phyloP scores from a whole-genome alignment of 108 stramenopile genomes.

The Fistulifera pelliculosa region DNA sequence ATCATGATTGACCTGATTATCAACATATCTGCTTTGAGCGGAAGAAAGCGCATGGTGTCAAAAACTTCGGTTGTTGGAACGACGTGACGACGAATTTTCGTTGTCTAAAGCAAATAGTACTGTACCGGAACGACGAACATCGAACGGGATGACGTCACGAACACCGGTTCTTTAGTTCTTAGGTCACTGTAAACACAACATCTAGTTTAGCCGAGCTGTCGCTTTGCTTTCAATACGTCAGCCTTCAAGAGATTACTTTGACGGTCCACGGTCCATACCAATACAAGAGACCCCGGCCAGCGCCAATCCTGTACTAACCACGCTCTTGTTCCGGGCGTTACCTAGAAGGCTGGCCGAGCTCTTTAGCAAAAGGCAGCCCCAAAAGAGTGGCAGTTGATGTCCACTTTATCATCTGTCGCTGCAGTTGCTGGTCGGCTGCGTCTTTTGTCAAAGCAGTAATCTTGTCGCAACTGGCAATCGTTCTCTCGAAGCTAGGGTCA shows the following conservation, averaged over 20 bases:
- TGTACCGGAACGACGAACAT: too few relatives aligned
- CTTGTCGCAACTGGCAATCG: conserved; percentile 58
- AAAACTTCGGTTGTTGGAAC: too few relatives aligned
- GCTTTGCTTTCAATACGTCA: background rate
- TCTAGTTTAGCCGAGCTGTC: too few relatives aligned
- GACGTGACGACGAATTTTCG: too few relatives aligned
- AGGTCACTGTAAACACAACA: too few relatives aligned
- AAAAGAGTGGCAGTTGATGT: background rate
- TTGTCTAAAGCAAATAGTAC: too few relatives aligned
- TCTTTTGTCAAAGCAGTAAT: conserved; percentile 44
- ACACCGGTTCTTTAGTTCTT: too few relatives aligned
- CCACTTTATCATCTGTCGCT: background rate
- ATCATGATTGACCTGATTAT: too few relatives aligned
- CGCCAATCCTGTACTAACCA: background rate
- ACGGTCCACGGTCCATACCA: conserved; percentile 2
- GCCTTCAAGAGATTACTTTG: background rate
- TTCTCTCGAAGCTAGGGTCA: conserved; percentile 69
- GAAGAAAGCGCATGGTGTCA: too few relatives aligned
- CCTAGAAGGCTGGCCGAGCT: background rate
- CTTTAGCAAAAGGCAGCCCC: background rate
- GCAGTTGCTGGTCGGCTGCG: background rate
- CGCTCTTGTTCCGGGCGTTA: background rate
- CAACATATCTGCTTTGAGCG: too few relatives aligned
- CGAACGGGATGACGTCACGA: too few relatives aligned
- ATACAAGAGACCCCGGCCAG: background rate